Conservation (phyloP, 768 basidiomycete species). For the Suillus subalutaceus region DNA sequence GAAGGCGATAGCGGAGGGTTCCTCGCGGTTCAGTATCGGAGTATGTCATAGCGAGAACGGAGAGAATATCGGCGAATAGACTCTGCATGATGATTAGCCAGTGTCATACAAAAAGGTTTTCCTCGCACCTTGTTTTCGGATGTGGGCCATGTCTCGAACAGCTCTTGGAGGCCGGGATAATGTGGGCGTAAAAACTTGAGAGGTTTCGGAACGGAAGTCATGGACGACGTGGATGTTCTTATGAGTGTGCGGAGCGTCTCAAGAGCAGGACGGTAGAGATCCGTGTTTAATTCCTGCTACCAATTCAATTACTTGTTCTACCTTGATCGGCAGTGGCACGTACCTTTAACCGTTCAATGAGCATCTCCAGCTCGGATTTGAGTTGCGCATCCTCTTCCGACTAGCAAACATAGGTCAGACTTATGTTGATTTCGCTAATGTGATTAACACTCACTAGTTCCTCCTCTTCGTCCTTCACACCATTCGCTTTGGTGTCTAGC, state of each 20-base stretch:
- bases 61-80: conserved; percentile 95
- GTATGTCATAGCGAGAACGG: conserved; percentile 99
- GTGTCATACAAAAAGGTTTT: not conserved
- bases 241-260: conserved; percentile 94
- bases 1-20: conserved; percentile 88
- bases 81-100: conserved; percentile 50
- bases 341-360: conserved; percentile 92
- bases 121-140: conserved; percentile 73
- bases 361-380: conserved; percentile 94
- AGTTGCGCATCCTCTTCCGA: conserved; percentile 96
- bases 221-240: conserved; percentile 94
- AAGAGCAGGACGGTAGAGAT: conserved; percentile 85
- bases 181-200: conserved; percentile 96
- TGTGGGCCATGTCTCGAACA: conserved; percentile 80
- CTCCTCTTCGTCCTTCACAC: conserved; percentile 60
- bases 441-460: conserved; percentile 65
- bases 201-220: conserved; percentile 99
- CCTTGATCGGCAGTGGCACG: conserved; percentile 21
- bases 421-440: conserved; percentile 17
- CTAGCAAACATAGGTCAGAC: conserved; percentile 40
- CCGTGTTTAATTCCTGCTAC: conserved; percentile 81
- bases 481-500: conserved; percentile 52
- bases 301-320: conserved; percentile 19
- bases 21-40: conserved; percentile 97
- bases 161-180: conserved; percentile 81